Evolutionary conservation across 306 rosid species (phyloP).

Genomic region (Sicyos baderoa): DNA sequence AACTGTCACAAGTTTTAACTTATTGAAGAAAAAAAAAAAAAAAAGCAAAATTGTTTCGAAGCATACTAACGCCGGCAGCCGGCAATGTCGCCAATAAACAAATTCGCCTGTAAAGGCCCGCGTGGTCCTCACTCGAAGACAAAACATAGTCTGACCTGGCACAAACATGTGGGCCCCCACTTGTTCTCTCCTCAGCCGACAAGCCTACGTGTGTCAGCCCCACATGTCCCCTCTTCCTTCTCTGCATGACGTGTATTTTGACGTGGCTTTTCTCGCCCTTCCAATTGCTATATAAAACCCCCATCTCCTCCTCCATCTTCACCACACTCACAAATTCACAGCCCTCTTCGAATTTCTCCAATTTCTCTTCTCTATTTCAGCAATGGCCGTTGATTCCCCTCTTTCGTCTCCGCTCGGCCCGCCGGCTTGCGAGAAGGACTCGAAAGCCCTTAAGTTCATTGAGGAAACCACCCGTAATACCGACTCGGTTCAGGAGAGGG

Average conservation of each 20-base stretch:
- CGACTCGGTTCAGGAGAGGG: constrained; percentile 41
- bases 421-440: constrained; percentile 35
- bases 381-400: constrained; percentile 52
- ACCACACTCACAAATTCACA: not conserved
- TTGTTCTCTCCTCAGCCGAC: constrained; percentile 25
- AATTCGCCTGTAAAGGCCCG: constrained; percentile 26
- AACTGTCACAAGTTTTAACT: constrained; percentile 28
- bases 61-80: constrained; percentile 35
- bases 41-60: constrained; percentile 25
- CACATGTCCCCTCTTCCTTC: constrained; percentile 41
- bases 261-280: not conserved
- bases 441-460: constrained; percentile 50
- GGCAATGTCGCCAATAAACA: constrained; percentile 36
- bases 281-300: constrained; percentile 31
- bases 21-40: not conserved
- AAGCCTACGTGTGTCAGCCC: constrained; percentile 40
- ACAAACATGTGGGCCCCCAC: constrained; percentile 24
- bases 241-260: constrained; percentile 18
- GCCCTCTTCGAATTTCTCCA: not conserved
- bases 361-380: too few relatives aligned
- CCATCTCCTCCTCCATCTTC: not conserved
- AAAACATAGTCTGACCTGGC: constrained; percentile 34
- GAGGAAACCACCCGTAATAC: constrained; percentile 55
- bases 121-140: constrained; percentile 31
- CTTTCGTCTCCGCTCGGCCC: constrained; percentile 25